Conservation (phyloP, 2,329 filamentous ascomycete species). For the Nectriaceae sp. region DNA sequence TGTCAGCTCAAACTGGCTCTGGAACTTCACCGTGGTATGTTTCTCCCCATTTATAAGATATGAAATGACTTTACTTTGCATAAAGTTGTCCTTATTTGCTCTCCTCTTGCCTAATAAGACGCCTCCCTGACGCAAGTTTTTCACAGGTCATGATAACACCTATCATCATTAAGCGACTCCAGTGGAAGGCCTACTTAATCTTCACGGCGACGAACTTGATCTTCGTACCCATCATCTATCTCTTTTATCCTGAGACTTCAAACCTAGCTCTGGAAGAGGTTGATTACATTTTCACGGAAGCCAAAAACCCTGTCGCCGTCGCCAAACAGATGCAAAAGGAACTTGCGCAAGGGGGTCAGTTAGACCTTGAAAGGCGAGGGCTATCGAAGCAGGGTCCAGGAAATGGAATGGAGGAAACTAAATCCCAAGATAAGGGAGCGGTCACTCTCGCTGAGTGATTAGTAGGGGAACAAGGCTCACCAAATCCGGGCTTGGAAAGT, state of each 20-base stretch:
- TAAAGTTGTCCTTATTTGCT: too few species aligned
- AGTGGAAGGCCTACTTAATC: conserved; percentile 55
- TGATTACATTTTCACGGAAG: conserved; percentile 34
- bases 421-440: too few species aligned
- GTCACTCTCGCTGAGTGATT: too few species aligned
- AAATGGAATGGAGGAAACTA: too few species aligned
- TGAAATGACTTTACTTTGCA: neutral
- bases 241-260: conserved; percentile 55
- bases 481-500: too few species aligned
- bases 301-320: conserved; percentile 11
- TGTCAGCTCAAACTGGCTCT: conserved; percentile 36
- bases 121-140: neutral
- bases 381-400: neutral
- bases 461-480: too few species aligned
- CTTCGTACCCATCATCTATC: conserved; percentile 45
- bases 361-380: too few species aligned
- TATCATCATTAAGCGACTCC: conserved; percentile 45
- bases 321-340: conserved; percentile 13
- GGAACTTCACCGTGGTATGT: conserved; percentile 33
- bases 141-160: conserved; percentile 53
- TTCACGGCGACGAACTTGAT: conserved; percentile 51
- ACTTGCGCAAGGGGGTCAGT: conserved; percentile 6
- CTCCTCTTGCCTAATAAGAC: too few species aligned
- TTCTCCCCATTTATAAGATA: too few species aligned
- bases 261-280: conserved; percentile 53